These are phyloP conservation scores for Termitomyces sp. DNA, from an alignment of 768 basidiomycete species.

Conservation along the genomic window DNA sequence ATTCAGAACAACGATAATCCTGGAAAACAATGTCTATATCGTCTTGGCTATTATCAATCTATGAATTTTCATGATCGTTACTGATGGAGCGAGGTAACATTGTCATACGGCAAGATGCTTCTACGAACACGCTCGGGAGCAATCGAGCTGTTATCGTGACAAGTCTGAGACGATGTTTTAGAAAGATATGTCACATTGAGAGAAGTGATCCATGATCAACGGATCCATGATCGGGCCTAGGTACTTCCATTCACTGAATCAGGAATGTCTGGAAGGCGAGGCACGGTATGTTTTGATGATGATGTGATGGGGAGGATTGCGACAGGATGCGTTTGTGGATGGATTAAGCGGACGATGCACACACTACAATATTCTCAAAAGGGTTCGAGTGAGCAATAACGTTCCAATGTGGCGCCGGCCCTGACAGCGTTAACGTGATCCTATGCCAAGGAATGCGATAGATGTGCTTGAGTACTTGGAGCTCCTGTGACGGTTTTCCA, in stretches of 20 bases:
- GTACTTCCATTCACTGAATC: neutral
- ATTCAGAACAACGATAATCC: neutral
- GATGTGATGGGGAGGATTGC: neutral
- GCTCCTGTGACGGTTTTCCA: neutral
- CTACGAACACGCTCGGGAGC: neutral
- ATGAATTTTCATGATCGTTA: neutral
- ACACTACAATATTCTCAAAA: neutral
- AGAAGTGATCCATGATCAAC: neutral
- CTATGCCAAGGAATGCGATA: neutral
- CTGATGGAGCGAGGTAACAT: neutral
- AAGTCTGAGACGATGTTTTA: neutral
- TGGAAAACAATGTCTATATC: neutral
- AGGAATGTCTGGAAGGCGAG: too few relatives aligned
- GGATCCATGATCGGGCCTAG: slow-evolving; percentile 1
- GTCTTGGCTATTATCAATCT: neutral
- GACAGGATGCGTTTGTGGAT: neutral
- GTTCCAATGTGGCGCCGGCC: neutral
- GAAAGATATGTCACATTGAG: neutral
- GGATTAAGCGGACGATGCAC: too few relatives aligned
- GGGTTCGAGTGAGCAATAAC: neutral
- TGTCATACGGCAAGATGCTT: neutral
- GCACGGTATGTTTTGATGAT: neutral
- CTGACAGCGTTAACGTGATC: neutral
- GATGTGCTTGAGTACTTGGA: neutral
- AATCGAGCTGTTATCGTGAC: neutral